Conservation (phyloP, 176 grass and related monocot genomes). For the Poa pratensis region DNA sequence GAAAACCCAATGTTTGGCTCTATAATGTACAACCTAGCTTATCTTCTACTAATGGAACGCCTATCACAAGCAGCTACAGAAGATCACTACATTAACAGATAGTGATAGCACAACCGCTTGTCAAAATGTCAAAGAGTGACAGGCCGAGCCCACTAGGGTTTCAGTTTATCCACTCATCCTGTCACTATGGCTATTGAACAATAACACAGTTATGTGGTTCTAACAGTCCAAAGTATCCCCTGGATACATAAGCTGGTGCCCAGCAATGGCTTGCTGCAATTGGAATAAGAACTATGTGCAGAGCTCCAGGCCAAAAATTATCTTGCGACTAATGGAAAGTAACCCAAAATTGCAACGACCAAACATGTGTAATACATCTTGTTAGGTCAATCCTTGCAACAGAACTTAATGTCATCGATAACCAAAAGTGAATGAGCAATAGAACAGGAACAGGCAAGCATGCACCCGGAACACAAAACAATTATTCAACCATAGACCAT, state of each 20-base stretch:
- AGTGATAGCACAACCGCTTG: background rate
- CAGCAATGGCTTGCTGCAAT: background rate
- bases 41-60: slow-evolving; percentile 12
- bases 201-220: background rate
- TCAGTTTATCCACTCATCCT: background rate
- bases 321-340: background rate
- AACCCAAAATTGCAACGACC: background rate
- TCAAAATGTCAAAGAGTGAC: background rate
- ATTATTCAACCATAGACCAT: slow-evolving; percentile 38
- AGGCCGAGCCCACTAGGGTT: background rate
- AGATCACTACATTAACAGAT: background rate
- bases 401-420: background rate
- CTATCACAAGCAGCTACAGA: background rate
- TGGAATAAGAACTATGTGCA: background rate
- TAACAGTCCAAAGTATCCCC: background rate
- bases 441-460: background rate
- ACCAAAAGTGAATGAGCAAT: background rate
- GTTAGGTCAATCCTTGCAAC: background rate
- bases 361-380: background rate
- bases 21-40: background rate
- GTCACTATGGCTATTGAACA: background rate
- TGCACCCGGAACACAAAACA: background rate
- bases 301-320: background rate
- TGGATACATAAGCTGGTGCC: background rate
- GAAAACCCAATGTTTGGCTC: background rate